These are phyloP conservation scores for Sclerotinia trifoliorum DNA, from an alignment of 2,329 filamentous ascomycete species.

Conservation along the genomic window DNA sequence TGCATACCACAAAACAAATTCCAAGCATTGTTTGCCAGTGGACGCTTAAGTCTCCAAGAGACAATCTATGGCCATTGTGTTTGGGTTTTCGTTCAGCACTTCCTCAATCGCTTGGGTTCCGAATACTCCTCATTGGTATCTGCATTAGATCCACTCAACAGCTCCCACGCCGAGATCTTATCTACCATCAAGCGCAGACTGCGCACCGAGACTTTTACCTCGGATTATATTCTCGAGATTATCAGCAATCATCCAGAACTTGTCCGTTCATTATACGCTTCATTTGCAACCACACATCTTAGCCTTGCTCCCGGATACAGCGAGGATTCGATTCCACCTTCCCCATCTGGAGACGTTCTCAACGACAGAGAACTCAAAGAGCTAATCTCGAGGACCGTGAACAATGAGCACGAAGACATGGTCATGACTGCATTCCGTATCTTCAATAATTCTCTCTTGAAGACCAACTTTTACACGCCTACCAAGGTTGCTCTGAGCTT, in stretches of 20 bases:
- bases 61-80: conserved; percentile 96
- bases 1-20: conserved; percentile 98
- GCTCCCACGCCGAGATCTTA: conserved; percentile 75
- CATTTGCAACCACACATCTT: conserved; percentile 85
- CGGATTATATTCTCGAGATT: conserved; percentile 97
- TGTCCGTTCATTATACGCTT: conserved; percentile 82
- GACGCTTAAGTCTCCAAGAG: conserved; percentile 88
- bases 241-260: conserved; percentile 87
- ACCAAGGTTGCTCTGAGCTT: conserved; percentile 98
- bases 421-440: conserved; percentile 96
- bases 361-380: conserved; percentile 72
- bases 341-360: conserved; percentile 64
- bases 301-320: conserved; percentile 52
- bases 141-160: conserved; percentile 77
- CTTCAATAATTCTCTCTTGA: conserved; percentile 90
- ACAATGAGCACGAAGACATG: conserved; percentile 95
- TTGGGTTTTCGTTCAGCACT: conserved; percentile 97
- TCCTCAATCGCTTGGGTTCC: conserved; percentile 85
- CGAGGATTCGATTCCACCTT: conserved; percentile 54
- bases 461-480: conserved; percentile 93
- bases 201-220: conserved; percentile 94
- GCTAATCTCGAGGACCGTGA: conserved; percentile 74
- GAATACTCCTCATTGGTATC: conserved; percentile 88
- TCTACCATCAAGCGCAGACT: conserved; percentile 94
- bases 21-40: conserved; percentile 81